Evolutionary conservation across 805 yeast genomes (phyloP), one percentile per base, ranked within the genome.

Genomic region (Candida maris): DNA sequence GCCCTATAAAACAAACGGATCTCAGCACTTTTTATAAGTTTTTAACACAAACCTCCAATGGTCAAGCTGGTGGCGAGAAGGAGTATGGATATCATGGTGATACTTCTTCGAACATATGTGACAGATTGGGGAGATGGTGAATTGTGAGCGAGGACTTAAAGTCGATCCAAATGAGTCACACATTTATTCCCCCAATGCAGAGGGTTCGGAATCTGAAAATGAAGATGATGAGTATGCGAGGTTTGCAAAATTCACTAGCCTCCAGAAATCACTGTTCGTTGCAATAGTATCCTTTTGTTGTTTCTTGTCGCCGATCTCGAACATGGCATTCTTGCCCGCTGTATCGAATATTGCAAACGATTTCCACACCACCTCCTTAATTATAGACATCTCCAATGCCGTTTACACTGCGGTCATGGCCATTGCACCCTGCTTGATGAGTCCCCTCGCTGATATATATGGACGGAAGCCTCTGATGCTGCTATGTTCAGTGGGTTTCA

Each of bases 351-450:
- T 76, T 30, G 76, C 81, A 1, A 43, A 48, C 4, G 48, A 54
- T 14, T 70, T 74, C 51, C 38, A 67, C 38, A 72, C 79, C 12
- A 66, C 76, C 1, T 67, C 68, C 5, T 64, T 63, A 9, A 52
- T 72, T 12, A 68, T 76, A 44, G 73, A 70, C 40, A 55, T 71
- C 5, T 62, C 79, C 7, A 72, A 69, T 46, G 79, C 78, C 2
- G 57, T 71, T 10, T 74, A 69, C 49, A 69, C 68, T 51, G 42
- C 73, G 3, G 63, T 69, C 45, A 75, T 76, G 79, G 72, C 77
- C 4, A 30, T 70, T 1, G 69, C 79, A 2, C 79, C 81, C 2
- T 65, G 75, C 42, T 19, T 75, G 3, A 56, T 69, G 37, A 64
- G 71, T 1, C 81, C 81, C 5, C 52, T 71, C 32, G 67, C 72